Evolutionary conservation across 2,329 filamentous ascomycete species (phyloP).

Genomic region (Fusarium beomiforme): DNA sequence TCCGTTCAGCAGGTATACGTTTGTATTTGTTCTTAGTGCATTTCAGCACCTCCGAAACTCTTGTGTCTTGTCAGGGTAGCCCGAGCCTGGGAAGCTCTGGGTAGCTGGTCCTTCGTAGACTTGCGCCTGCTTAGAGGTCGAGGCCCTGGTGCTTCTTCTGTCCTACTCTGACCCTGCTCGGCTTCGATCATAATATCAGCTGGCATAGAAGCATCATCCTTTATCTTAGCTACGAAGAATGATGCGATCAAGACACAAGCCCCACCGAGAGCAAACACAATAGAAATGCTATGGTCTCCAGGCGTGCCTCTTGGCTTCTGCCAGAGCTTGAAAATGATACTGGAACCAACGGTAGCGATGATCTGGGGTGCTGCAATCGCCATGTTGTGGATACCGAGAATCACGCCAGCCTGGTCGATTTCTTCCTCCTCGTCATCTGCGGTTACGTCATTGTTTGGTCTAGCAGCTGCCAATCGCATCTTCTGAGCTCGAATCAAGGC

Average conservation of each 20-base stretch:
- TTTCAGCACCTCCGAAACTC: slow-evolving; percentile 61
- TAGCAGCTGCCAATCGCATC: slow-evolving; percentile 34
- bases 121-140: slow-evolving; percentile 48
- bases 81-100: slow-evolving; percentile 56
- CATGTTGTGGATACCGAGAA: slow-evolving; percentile 96
- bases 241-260: slow-evolving; percentile 81
- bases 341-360: slow-evolving; percentile 85
- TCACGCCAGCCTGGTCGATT: slow-evolving; percentile 84
- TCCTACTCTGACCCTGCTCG: slow-evolving; percentile 56
- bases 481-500: slow-evolving; percentile 59
- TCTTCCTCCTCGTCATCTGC: slow-evolving; percentile 56
- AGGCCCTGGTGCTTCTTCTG: slow-evolving; percentile 31
- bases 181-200: slow-evolving; percentile 52
- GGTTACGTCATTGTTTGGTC: slow-evolving; percentile 19
- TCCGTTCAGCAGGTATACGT: neutral
- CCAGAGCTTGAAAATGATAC: slow-evolving; percentile 82
- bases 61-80: slow-evolving; percentile 59
- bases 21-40: slow-evolving; percentile 24
- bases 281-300: slow-evolving; percentile 86
- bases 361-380: slow-evolving; percentile 92
- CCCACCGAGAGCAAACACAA: slow-evolving; percentile 87
- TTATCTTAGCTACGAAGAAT: slow-evolving; percentile 74
- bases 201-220: slow-evolving; percentile 63
- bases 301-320: slow-evolving; percentile 88
- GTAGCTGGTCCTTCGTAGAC: slow-evolving; percentile 54